Base-by-base conservation (phyloP, 2,329 filamentous ascomycete genomes). In the Canariomyces notabilis region DNA sequence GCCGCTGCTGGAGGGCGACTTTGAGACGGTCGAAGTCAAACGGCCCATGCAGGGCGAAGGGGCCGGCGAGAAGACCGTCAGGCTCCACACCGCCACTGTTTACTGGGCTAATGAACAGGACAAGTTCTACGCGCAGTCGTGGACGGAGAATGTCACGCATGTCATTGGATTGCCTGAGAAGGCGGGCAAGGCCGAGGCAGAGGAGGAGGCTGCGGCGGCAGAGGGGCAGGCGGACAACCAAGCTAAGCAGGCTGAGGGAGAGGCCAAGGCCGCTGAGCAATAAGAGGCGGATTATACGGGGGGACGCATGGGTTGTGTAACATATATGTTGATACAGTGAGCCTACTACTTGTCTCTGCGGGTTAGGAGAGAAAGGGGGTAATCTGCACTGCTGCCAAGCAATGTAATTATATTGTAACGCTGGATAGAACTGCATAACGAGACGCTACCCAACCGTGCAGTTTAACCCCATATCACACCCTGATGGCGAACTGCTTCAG, bases 401-500 rank as follows among this genome's bases (percentile, higher is more conserved):
- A 38, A 16, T 46, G 43, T 46, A 50, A 42, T 38, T 46, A 26
- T 46, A 50, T 43, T 37, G 34, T 44, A 44, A 6, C 39, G 40
- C 21, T 42, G 41, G 38, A 42, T 37, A 34, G 37, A 45, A 29
- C 37, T 9, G 8, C 22, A 37, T 21, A 39, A 32, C 59, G 5
- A 6, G 14, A 7, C 4, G 15, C 9, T 34, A 42, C 20, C 18
- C 6, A 34, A 29, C n/a, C n/a, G n/a, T n/a, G n/a, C 7, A 40
- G 16, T 19, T 9, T 16, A n/a, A n/a, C 15, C 19, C 15, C 20
- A 21, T 65, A 80, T 51, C 26, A 29, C 26, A 79, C 70, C 65
- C 79, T 77, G 60, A 89, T 73, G 50, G 82, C 82, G 67, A 88
- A 93, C 59, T 80, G 76, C 76, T 86, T 90, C 65, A 93, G 69